phyloP scores from a whole-genome alignment of 2,329 filamentous ascomycete species.

The Alternaria ventricosa region DNA sequence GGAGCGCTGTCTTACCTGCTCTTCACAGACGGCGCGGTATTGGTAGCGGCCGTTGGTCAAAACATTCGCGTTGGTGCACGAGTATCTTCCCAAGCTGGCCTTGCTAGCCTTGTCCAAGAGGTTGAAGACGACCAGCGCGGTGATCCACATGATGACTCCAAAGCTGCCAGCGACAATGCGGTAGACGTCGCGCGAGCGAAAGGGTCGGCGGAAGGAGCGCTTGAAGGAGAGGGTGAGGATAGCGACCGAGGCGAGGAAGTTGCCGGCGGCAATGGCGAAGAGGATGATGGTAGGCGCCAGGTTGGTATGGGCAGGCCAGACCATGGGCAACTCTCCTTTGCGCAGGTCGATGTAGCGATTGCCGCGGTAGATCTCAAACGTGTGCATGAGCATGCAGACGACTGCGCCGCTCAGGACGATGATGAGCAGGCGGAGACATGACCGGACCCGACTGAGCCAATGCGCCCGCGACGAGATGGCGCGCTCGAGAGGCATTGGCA shows the following conservation, averaged over 20 bases:
- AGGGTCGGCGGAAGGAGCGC: slow-evolving; percentile 42
- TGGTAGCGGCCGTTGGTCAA: slow-evolving; percentile 47
- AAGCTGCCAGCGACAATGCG: slow-evolving; percentile 44
- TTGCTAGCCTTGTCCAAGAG: slow-evolving; percentile 46
- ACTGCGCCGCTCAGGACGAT: slow-evolving; percentile 47
- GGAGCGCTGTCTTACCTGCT: slow-evolving; percentile 35
- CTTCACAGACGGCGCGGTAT: slow-evolving; percentile 47
- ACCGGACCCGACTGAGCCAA: slow-evolving; percentile 46
- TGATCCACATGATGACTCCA: slow-evolving; percentile 43
- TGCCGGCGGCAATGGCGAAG: slow-evolving; percentile 39
- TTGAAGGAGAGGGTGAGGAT: slow-evolving; percentile 42
- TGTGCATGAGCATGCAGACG: slow-evolving; percentile 45
- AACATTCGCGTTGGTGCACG: slow-evolving; percentile 42
- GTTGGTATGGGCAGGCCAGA: slow-evolving; percentile 47
- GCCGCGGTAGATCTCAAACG: slow-evolving; percentile 44
- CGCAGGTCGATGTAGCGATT: slow-evolving; percentile 46
- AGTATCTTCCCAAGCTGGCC: slow-evolving; percentile 45
- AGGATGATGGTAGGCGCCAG: slow-evolving; percentile 46
- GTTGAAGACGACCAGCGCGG: slow-evolving; percentile 42
- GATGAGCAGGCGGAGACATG: slow-evolving; percentile 45
- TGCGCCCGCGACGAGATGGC: slow-evolving; percentile 36
- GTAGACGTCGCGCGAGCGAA: slow-evolving; percentile 44
- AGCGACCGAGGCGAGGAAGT: slow-evolving; percentile 44
- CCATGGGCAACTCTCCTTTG: slow-evolving; percentile 47
- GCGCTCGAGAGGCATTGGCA: slow-evolving; percentile 39